Base-by-base conservation (phyloP, 805 yeast species). In the Pichia heedii region DNA sequence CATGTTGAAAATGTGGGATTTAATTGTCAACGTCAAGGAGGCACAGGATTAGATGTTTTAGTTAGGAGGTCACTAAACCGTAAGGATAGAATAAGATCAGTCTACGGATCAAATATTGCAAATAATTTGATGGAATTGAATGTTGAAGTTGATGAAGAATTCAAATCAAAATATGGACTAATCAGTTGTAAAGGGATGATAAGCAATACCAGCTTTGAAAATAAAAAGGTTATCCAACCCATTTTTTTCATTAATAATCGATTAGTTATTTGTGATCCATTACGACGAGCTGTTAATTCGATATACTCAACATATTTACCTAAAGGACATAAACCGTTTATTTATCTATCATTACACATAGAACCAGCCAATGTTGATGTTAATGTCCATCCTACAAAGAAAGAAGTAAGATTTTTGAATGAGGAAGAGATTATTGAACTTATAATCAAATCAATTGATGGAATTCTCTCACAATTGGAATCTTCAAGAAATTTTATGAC, bases 331-430 rank as follows among this genome's bases (percentile, higher is more conserved):
- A 76, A 71, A 50, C 82, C 95, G 0, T 93, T 93, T 57, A 70
- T 85, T 1, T 93, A 88, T 60, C 46, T 93, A 41, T 70, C 84
- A 39, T 58, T 93, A n/a, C 66, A 66, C 18, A 76, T 93, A 2
- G 66, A 70, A 20, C 84, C 96, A 1, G 64, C 63, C 29, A 79
- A 81, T 47, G 70, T 93, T 8, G 98, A 93, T 59, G 97, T 93
- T 15, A 93, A 93, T 57, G 81, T 93, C 13, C 98, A 93, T 57
- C 98, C 98, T 0, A 90, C 97, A 0, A 93, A 93, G 53, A 72
- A 90, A 46, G 97, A 90, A 54, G 97, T 93, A 2, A 61, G 94
- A 36, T 88, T 93, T 57, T 64, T 93, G 30, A 62, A 78, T 58
- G 97, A 93, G 54, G 93, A 83, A 37, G 97, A 89, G 56, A 87